These are phyloP conservation scores for Pseudovirgaria hyperparasitica DNA, from an alignment of 2,329 filamentous ascomycete species.

Conservation along the genomic window DNA sequence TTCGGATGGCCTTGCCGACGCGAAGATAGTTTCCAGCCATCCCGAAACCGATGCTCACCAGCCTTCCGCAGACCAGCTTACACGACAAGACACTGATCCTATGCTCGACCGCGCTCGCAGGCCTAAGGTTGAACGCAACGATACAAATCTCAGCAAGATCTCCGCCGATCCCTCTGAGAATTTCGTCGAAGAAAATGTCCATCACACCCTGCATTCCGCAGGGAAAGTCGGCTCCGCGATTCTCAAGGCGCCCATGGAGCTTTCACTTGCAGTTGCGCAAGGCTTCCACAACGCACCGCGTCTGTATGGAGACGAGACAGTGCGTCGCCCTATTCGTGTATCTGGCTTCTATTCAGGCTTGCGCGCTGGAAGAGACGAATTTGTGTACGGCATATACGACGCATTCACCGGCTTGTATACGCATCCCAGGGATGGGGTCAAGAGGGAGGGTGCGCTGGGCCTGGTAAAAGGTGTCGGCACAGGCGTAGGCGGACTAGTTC, in stretches of 20 bases:
- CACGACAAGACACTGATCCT: no score
- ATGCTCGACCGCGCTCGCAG: not conserved
- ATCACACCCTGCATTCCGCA: constrained; percentile 41
- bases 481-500: constrained; percentile 49
- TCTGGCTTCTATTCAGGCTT: constrained; percentile 52
- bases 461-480: constrained; percentile 42
- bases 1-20: constrained; percentile 4
- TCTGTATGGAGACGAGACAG: constrained; percentile 58
- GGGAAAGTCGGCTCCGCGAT: constrained; percentile 39
- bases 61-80: no score
- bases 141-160: constrained; percentile 16
- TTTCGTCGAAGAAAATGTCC: constrained; percentile 23
- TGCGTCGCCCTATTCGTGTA: constrained; percentile 49
- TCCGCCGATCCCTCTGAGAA: constrained; percentile 17
- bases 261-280: constrained; percentile 50
- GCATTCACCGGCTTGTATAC: constrained; percentile 50
- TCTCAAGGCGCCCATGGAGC: constrained; percentile 45
- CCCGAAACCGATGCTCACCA: no score
- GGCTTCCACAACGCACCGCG: constrained; percentile 60
- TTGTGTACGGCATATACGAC: constrained; percentile 52
- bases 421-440: constrained; percentile 46
- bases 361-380: constrained; percentile 47
- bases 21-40: not conserved
- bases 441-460: constrained; percentile 42
- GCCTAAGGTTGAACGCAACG: constrained; percentile 5